A percentile compares a stretch with the other conserved stretches of the same genome.
Conservation (phyloP, 2,329 filamentous ascomycete species). For the Pseudocercospora musae region DNA sequence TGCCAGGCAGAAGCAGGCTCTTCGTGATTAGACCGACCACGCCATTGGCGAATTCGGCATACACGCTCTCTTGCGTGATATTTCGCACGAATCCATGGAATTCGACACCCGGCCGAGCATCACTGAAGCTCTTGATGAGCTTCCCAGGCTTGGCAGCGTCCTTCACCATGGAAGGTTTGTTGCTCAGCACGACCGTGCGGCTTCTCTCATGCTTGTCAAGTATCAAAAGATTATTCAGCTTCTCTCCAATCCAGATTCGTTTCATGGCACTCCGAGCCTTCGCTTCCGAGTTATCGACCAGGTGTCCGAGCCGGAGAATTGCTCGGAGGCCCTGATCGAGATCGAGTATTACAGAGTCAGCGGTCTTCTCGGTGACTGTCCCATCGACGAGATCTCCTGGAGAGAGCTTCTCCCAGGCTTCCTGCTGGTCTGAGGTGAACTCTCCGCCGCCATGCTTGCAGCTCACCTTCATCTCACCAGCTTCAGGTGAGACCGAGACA, state of each 20-base stretch:
- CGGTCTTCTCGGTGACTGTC: constrained; percentile 53
- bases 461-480: constrained; percentile 74
- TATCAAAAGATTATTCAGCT: constrained; percentile 74
- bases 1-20: constrained; percentile 69
- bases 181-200: constrained; percentile 70
- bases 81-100: constrained; percentile 81
- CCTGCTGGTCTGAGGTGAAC: constrained; percentile 72
- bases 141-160: constrained; percentile 65
- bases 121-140: constrained; percentile 68
- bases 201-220: constrained; percentile 81
- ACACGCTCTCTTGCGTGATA: constrained; percentile 75
- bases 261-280: constrained; percentile 76
- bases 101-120: constrained; percentile 65
- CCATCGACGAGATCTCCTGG: constrained; percentile 73
- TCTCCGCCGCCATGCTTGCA: constrained; percentile 85
- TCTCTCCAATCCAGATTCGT: constrained; percentile 80
- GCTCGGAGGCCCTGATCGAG: constrained; percentile 74
- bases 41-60: constrained; percentile 80
- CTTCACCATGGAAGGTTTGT: constrained; percentile 78
- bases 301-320: constrained; percentile 70
- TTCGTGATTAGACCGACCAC: constrained; percentile 78
- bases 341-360: constrained; percentile 60
- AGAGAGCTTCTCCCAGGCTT: constrained; percentile 68
- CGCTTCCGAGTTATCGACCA: constrained; percentile 77
- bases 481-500: constrained; percentile 71